Conservation (phyloP, 179 eudicot genomes). For the Beta macrorhiza region DNA sequence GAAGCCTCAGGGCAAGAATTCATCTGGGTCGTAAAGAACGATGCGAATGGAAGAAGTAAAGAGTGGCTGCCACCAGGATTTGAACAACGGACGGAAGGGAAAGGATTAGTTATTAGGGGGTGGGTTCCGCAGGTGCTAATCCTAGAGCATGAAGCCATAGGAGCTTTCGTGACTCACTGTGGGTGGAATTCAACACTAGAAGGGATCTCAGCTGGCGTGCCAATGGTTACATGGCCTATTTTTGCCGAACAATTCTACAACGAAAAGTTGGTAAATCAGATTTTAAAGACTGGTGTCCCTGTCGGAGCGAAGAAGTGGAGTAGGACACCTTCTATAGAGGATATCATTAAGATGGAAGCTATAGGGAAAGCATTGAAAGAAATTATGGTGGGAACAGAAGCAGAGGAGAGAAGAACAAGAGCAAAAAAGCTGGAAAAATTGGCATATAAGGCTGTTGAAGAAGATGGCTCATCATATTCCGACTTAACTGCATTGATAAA, state of each 20-base stretch:
- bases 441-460: too few relatives aligned
- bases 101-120: conserved; percentile 28
- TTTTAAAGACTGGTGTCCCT: conserved; percentile 7
- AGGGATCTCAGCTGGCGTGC: too few relatives aligned
- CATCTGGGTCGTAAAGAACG: conserved; percentile 33
- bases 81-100: background rate
- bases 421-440: too few relatives aligned
- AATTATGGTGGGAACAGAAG: too few relatives aligned
- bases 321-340: background rate
- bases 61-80: conserved; percentile 12
- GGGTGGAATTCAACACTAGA: conserved; percentile 39
- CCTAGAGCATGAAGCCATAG: conserved; percentile 37
- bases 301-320: conserved; percentile 12
- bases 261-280: conserved; percentile 3
- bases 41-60: background rate
- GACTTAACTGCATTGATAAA: too few relatives aligned
- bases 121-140: conserved; percentile 44
- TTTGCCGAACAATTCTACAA: conserved; percentile 19
- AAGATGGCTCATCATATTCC: too few relatives aligned
- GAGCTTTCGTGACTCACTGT: conserved; percentile 45
- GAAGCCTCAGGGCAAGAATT: conserved; percentile 32
- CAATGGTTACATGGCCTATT: too few relatives aligned
- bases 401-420: too few relatives aligned
- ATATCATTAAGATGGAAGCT: background rate
- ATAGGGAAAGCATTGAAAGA: background rate